Evolutionary conservation across 2,329 filamentous ascomycete genomes (phyloP).

Genomic region (Lizonia empirigonia): DNA sequence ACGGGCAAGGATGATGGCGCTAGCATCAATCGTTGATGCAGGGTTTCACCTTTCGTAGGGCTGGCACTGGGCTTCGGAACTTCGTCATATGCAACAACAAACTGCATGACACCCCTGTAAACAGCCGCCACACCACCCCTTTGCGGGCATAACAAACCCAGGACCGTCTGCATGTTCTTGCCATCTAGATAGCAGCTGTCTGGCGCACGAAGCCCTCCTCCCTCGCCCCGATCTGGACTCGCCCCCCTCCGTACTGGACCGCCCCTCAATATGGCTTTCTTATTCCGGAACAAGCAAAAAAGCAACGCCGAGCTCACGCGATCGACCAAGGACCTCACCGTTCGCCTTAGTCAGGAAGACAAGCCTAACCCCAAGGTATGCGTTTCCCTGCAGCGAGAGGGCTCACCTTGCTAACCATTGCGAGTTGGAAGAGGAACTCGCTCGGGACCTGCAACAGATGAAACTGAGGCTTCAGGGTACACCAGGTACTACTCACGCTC

Average conservation of each 20-base stretch:
- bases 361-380: conserved; percentile 63
- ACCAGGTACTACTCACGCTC: conserved; percentile 64
- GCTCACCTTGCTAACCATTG: conserved; percentile 23
- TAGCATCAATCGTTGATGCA: conserved; percentile 16
- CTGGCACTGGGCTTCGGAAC: background rate
- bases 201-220: conserved; percentile 32
- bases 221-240: conserved; percentile 44
- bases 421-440: conserved; percentile 82
- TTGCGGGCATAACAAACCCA: conserved; percentile 13
- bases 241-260: conserved; percentile 72
- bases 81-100: conserved; percentile 31
- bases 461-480: conserved; percentile 93
- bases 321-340: conserved; percentile 67
- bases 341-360: conserved; percentile 62
- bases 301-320: conserved; percentile 66
- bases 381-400: conserved; percentile 4
- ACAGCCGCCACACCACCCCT: conserved; percentile 14
- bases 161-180: conserved; percentile 38
- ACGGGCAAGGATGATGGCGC: conserved; percentile 12
- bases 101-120: conserved; percentile 24
- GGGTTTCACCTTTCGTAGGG: conserved; percentile 14
- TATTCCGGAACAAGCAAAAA: conserved; percentile 69
- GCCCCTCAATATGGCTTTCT: conserved; percentile 66
- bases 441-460: conserved; percentile 86
- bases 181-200: conserved; percentile 41